Conservation (phyloP, 1,284 basidiomycete genomes). For the Boletellus deceptivus region DNA sequence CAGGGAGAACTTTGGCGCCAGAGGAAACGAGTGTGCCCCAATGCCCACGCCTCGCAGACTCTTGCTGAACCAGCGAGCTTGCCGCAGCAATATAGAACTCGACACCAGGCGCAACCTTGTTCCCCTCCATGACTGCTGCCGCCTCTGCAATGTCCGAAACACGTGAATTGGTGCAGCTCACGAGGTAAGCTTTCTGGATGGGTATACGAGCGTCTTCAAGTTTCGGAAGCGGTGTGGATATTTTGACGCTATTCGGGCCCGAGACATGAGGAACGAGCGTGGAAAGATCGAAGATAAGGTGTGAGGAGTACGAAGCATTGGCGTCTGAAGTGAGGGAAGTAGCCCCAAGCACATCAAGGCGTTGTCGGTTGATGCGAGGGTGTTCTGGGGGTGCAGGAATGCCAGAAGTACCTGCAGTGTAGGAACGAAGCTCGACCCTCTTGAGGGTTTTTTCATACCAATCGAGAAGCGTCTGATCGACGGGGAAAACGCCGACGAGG, state of each 20-base stretch:
- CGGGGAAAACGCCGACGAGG: slow-evolving; percentile 92
- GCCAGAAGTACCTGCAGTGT: slow-evolving; percentile 47
- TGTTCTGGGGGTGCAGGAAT: slow-evolving; percentile 78
- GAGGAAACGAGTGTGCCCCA: slow-evolving; percentile 87
- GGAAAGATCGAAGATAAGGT: slow-evolving; percentile 89
- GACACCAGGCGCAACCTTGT: slow-evolving; percentile 85
- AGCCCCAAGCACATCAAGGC: slow-evolving; percentile 67
- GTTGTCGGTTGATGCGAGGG: slow-evolving; percentile 79
- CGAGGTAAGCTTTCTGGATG: slow-evolving; percentile 98
- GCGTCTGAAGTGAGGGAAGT: slow-evolving; percentile 68
- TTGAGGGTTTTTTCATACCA: slow-evolving; percentile 88
- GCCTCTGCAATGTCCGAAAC: slow-evolving; percentile 94
- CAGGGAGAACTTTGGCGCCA: slow-evolving; percentile 90
- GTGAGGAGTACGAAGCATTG: slow-evolving; percentile 83
- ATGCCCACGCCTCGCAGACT: slow-evolving; percentile 82
- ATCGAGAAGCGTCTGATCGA: slow-evolving; percentile 76
- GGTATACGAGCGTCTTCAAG: slow-evolving; percentile 74
- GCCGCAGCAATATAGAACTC: slow-evolving; percentile 99
- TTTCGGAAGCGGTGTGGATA: slow-evolving; percentile 86
- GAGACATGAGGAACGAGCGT: slow-evolving; percentile 95
- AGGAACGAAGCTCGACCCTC: slow-evolving; percentile 80
- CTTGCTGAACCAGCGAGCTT: slow-evolving; percentile 86
- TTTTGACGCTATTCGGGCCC: slow-evolving; percentile 96
- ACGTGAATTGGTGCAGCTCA: slow-evolving; percentile 97
- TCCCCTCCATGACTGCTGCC: slow-evolving; percentile 83